Base-by-base conservation (phyloP, 306 rosid species). In the Vicia faba region DNA sequence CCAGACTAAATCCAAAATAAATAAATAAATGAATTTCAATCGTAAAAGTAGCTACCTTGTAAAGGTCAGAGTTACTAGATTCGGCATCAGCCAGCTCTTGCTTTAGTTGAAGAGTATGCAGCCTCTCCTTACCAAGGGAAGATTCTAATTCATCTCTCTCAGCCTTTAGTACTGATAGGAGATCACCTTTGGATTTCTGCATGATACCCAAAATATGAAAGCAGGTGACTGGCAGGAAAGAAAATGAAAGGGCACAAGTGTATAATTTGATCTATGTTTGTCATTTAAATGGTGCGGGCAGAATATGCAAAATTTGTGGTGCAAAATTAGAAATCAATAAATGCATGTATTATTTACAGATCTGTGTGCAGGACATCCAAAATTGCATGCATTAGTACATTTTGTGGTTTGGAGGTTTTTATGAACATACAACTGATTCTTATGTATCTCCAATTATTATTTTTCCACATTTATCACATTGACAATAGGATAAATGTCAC, bases 121-220 rank as follows among this genome's bases (percentile, higher is more conserved):
- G 62, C 78, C 73, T 89, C 81, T 89, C 98, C 76, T 84, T 85
- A 71, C 74, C 61, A 55, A 92, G 88, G 36, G 82, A 82, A 64
- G 87, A 89, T 73, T 87, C 95, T 70, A 89, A 53, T 76, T 87
- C 96, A 76, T 87, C 91, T 81, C 78, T 92, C 76, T 89, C 91
- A 13, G 86, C 82, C 83, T 79, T 89, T 80, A 89, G 74, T 66
- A 82, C 75, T 45, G 81, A 80, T 45, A 81, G 8, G 69, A 83
- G 74, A 75, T 80, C 88, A 50, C 86, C 86, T 76, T 84, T 85
- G 46, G 75, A 68, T 82, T 82, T 92, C 96, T 92, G 96, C 49
- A 74, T 13, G 56, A 58, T 19, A 79, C 26, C 68, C 54, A 45
- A 31, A 71, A 54, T 36, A 69, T 39, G 44, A 70, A 74, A 40